Evolutionary conservation across 2,329 filamentous ascomycete genomes (phyloP).

Genomic region (Lecanicillium sp.): DNA sequence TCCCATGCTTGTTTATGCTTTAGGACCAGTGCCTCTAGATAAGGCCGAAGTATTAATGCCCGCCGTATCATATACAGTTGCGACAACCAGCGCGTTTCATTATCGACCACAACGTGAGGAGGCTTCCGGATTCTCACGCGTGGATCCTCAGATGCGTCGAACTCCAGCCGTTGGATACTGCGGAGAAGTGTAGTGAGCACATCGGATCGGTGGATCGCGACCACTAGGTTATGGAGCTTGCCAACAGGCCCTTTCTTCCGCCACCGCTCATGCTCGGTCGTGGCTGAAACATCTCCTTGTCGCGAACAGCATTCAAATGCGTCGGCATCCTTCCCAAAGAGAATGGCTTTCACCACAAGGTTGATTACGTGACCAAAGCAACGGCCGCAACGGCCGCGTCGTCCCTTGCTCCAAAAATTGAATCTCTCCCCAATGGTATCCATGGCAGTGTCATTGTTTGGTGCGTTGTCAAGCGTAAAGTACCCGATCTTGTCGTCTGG

Average conservation of each 20-base stretch:
- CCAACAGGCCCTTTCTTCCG: conserved; percentile 9
- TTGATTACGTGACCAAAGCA: conserved; percentile 12
- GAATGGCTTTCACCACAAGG: conserved; percentile 9
- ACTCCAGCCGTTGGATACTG: conserved; percentile 3
- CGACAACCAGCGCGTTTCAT: conserved; percentile 11
- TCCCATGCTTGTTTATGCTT: background rate
- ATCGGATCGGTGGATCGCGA: conserved; percentile 9
- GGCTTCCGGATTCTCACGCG: too few species aligned
- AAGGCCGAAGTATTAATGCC: conserved; percentile 2
- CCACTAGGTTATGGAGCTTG: conserved; percentile 12
- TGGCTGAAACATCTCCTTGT: conserved; percentile 1
- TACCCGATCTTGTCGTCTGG: conserved; percentile 7
- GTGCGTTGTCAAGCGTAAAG: conserved; percentile 7
- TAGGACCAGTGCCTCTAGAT: too few species aligned
- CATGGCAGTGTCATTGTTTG: conserved; percentile 8
- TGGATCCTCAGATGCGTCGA: conserved; percentile 4
- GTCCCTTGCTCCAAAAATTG: background rate
- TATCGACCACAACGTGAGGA: conserved; percentile 9
- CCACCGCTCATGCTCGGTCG: conserved; percentile 7
- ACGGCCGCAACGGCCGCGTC: conserved; percentile 7
- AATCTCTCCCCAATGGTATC: background rate
- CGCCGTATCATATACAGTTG: conserved; percentile 12
- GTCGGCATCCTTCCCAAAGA: conserved; percentile 11
- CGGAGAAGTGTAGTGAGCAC: conserved; percentile 7
- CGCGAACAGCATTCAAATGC: conserved; percentile 9